Evolutionary conservation across 2,329 filamentous ascomycete genomes (phyloP), one percentile per base, ranked within the genome.

Genomic region (Clonostachys byssicola): DNA sequence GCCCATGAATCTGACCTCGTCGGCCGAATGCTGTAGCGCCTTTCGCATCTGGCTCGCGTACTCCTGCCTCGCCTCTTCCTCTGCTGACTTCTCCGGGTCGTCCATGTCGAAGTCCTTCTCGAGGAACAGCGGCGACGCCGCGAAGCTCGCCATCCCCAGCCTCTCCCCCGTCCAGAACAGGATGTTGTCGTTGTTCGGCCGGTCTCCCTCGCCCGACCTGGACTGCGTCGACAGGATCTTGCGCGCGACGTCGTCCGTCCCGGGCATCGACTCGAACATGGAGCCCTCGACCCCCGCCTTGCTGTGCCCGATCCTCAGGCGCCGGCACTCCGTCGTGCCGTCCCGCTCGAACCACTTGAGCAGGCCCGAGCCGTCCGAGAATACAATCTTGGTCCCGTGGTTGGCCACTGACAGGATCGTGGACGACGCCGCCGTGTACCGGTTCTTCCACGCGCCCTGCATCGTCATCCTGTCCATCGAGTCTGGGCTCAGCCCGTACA

Each of bases 291-390:
- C 68, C 23, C 67, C 61, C 43, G 64, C 58, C 50, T 80, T 74
- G 56, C 76, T 78, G 49, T 80, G 72, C 2, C 81, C 79, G 30
- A 85, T 76, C 53, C 69, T 74, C 51, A 75, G 68, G 51, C 69
- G 65, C 44, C 80, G 71, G 40, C 78, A 76, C 54, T 84, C 79
- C 6, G 80, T 83, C 50, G 75, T 73, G 1, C 88, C 91, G 59
- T 96, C 90, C 35, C 92, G 77, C 65, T 97, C 92, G 41, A 95
- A 82, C 92, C 92, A 97, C 62, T 90, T 92, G 52, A 97, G 65
- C 44, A 86, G 83, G 0, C 92, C 92, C 20, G 89, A 83, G 1
- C 88, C 88, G 58, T 97, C 92, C 3, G 89, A 89, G 54, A 88
- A 88, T 16, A 90, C 89, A 34, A 96, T 78, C 5, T 88, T 79